These are phyloP conservation scores for Cladobotryum mycophilum DNA, from an alignment of 2,329 filamentous ascomycete species.

Conservation along the genomic window DNA sequence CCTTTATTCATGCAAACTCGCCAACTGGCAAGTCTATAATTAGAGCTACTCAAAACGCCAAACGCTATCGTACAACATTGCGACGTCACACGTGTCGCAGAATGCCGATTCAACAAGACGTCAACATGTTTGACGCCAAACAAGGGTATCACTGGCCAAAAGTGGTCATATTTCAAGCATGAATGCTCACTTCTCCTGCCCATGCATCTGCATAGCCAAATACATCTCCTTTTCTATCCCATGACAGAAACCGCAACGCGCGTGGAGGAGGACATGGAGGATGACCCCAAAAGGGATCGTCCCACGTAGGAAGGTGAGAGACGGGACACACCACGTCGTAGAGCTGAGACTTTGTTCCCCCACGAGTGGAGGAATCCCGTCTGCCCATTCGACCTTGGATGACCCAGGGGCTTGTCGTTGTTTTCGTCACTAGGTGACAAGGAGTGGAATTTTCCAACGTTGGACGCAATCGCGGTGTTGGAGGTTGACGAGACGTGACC, in stretches of 20 bases:
- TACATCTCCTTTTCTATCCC: background rate
- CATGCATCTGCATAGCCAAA: no score
- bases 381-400: background rate
- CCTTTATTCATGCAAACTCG: background rate
- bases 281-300: background rate
- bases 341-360: background rate
- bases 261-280: no score
- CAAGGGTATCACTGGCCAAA: conserved; percentile 3
- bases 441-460: no score
- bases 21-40: background rate
- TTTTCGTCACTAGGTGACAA: background rate
- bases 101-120: no score
- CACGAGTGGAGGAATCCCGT: background rate
- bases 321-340: background rate
- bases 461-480: background rate
- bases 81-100: no score
- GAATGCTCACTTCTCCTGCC: background rate
- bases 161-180: background rate
- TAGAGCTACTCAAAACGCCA: background rate
- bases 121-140: conserved; percentile 1
- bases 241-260: background rate
- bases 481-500: background rate
- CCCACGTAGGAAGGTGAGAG: background rate
- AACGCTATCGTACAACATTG: background rate
- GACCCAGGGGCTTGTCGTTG: background rate